Evolutionary conservation across 306 rosid genomes (phyloP), one percentile per base, ranked within the genome.

Genomic region (Dalbergia oliveri): DNA sequence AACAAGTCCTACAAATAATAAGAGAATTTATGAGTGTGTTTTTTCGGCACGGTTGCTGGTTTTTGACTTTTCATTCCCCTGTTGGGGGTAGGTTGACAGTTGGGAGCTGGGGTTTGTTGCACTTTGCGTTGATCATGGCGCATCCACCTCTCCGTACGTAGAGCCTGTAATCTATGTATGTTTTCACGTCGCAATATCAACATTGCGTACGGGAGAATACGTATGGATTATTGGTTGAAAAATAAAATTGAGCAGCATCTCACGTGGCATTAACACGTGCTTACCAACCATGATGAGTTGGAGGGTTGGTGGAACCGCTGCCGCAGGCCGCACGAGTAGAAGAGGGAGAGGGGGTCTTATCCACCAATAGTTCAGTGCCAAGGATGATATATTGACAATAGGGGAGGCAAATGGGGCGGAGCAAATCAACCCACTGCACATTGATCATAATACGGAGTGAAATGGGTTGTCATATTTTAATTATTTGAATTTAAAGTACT

Each of bases 241-340:
- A 43, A 8, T 0, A 43, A 43, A 43, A 54, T n/a, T 54, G 18
- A 44, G 31, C 4, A 34, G 18, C 11, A 44, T 67, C 56, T 12
- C n/a, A 9, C 62, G 64, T 71, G 64, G 64, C 76, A 59, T 13
- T 19, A 2, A 34, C 63, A 71, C 21, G 16, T 34, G 63, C 56
- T 57, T 44, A 57, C 78, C 78, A 57, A 73, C 78, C 67, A 26
- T 4, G 62, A 49, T 43, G 11, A 9, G 0, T 26, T 50, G 0
- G 26, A 8, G 19, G 39, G 75, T 50, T 49, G 62, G 75, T 69
- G 45, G 35, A 12, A 11, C 53, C 14, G 15, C 15, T 47, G 53
- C 15, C 14, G 53, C 13, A 1, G 11, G 10, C 47, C 47, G 47
- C 47, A 43, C 47, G 47, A 8, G 47, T 3, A 43, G 47, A 0